A percentile compares a stretch with the other conserved stretches of the same genome.
Conservation (phyloP, 2,329 filamentous ascomycete genomes). For the Trichoderma sp. region DNA sequence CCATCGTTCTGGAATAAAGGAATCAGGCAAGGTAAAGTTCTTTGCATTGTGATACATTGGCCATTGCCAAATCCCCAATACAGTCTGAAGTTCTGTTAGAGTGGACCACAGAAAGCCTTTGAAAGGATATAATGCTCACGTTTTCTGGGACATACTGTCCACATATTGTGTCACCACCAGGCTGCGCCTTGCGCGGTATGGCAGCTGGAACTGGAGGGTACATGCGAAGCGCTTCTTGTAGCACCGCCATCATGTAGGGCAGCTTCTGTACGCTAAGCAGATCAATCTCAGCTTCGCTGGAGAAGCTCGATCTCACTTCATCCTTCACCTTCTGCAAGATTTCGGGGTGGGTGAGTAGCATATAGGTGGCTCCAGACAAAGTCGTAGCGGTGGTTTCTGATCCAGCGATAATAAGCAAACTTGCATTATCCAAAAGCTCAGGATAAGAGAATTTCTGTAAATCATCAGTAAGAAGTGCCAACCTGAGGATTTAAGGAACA, state of each 20-base stretch:
- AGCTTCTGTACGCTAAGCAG: conserved; percentile 27
- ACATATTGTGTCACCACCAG: conserved; percentile 38
- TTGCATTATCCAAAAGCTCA: conserved; percentile 14
- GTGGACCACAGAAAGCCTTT: neutral
- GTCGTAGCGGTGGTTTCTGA: conserved; percentile 42
- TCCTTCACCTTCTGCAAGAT: conserved; percentile 39
- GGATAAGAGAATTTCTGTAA: neutral
- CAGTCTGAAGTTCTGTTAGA: conserved; percentile 25
- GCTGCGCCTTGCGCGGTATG: conserved; percentile 41
- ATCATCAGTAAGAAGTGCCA: neutral
- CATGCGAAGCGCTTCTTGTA: conserved; percentile 55
- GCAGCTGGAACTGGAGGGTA: conserved; percentile 49
- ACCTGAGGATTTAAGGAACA: no score
- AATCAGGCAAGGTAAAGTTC: conserved; percentile 40
- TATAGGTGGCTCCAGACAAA: conserved; percentile 36
- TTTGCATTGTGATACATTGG: conserved; percentile 40
- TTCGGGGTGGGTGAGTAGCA: conserved; percentile 39
- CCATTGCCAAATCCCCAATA: conserved; percentile 44
- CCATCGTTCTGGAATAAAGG: conserved; percentile 47
- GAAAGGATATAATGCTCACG: conserved; percentile 32
- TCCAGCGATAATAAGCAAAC: conserved; percentile 36
- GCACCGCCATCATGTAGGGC: conserved; percentile 53
- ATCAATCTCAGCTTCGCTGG: conserved; percentile 29
- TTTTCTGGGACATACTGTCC: conserved; percentile 40
- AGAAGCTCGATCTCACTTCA: conserved; percentile 38